Base-by-base conservation (phyloP, 75 land plant species). In the Isoetes taiwanensis region DNA sequence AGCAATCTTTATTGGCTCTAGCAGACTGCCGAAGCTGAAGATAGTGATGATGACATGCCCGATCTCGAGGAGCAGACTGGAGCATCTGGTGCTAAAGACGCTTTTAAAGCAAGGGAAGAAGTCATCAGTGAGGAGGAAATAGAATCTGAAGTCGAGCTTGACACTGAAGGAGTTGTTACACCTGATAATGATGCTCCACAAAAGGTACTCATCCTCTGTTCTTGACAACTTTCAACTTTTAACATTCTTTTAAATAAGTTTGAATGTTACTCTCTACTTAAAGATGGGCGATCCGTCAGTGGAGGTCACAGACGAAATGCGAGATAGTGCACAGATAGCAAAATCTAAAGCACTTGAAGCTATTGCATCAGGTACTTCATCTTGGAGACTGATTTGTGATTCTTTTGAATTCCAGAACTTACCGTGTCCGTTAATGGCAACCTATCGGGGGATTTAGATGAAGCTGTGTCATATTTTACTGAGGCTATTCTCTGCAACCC, bases 181-280 rank as follows among this genome's bases (percentile, higher is more conserved):
- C 71, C 95, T 43, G 98, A 93, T 35, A 59, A 84, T 70, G 96
- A 93, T 23, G 80, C 78, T 56, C 86, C 96, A 3, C 90, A 87
- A 41, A 76, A 79, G 88, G 97, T 80, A 60, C 27, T 12, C 9
- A 17, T 27, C 38, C 14, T 2, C 1, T 41, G 17, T 46, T 24
- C 25, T 10, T 39, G 27, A 1, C 50, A 28, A 1, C 26, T 32
- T 41, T 9, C 21, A 17, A 39, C 3, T 8, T 32, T 43, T 52
- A 25, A 9, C 5, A 17, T 24, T 28, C 39, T 17, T 20, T 17
- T n/a, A 24, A 39, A 2, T 27, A 41, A 4, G 0, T 40, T 19
- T 57, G 3, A 41, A 28, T 8, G 41, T 56, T 19, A 30, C 30
- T 5, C n/a, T 52, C 24, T 40, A 28, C 38, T 53, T 59, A 42